These are phyloP conservation scores for Rugosomyces carneus DNA, from an alignment of 1,284 basidiomycete genomes.

Conservation along the genomic window DNA sequence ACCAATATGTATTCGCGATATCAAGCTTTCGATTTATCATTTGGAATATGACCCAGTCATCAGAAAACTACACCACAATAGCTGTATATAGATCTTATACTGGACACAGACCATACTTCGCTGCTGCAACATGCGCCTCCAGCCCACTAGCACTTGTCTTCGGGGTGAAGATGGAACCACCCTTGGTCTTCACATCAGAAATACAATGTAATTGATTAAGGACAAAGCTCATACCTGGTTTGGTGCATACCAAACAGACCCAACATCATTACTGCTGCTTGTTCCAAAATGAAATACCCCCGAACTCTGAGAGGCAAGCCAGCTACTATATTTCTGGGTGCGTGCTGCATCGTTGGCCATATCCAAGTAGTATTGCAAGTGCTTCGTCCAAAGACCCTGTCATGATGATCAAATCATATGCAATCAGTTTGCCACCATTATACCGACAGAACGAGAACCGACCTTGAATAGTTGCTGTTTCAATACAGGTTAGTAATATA, in stretches of 20 bases:
- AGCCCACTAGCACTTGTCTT: constrained; percentile 34
- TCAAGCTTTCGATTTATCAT: not conserved
- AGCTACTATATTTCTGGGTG: constrained; percentile 31
- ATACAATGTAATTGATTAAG: not conserved
- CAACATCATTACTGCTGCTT: constrained; percentile 32
- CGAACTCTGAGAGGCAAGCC: constrained; percentile 33
- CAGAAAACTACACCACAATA: constrained; percentile 6
- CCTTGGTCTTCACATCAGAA: constrained; percentile 17
- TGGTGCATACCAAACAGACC: constrained; percentile 42
- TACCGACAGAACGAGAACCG: not conserved
- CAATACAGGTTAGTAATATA: not conserved
- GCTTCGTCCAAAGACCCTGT: constrained; percentile 40
- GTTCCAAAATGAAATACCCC: constrained; percentile 35
- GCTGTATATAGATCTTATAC: constrained; percentile 9
- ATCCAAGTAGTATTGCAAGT: constrained; percentile 38
- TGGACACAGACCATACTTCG: constrained; percentile 33
- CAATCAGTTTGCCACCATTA: not conserved
- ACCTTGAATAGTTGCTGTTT: constrained; percentile 43
- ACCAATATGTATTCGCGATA: constrained; percentile 6
- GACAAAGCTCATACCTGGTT: constrained; percentile 24
- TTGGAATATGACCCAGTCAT: not conserved
- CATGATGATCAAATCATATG: not conserved
- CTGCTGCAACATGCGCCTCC: constrained; percentile 32
- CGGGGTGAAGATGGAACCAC: constrained; percentile 36
- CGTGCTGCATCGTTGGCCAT: constrained; percentile 30